phyloP scores from a whole-genome alignment of 106 monocot genomes.

The Allium cepa region DNA sequence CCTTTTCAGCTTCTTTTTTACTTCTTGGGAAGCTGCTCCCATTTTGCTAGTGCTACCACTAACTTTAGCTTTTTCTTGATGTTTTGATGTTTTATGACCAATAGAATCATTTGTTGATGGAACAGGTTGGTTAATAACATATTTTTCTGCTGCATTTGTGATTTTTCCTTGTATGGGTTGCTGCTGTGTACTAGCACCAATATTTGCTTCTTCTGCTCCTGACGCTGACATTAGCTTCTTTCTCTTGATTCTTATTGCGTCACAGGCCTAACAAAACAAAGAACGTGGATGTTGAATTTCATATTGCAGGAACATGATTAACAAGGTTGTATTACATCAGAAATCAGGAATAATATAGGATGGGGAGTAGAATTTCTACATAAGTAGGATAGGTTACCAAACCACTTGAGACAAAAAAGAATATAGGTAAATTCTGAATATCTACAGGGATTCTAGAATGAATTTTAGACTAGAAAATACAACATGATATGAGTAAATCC shows the following conservation, averaged over 20 bases:
- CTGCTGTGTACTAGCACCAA: slow-evolving; percentile 7
- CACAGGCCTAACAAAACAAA: slow-evolving; percentile 28
- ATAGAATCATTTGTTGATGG: slow-evolving; percentile 17
- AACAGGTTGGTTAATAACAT: background rate
- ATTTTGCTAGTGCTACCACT: slow-evolving; percentile 3
- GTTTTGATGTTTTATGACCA: slow-evolving; percentile 2
- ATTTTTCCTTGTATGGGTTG: slow-evolving; percentile 25
- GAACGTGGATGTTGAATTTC: background rate
- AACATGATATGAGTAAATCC: too few relatives aligned
- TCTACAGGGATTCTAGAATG: too few relatives aligned
- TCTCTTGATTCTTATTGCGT: slow-evolving; percentile 69
- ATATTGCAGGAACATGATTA: background rate
- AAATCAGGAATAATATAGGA: background rate
- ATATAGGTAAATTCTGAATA: too few relatives aligned
- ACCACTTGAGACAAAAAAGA: background rate
- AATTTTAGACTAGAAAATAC: too few relatives aligned
- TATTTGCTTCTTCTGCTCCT: slow-evolving; percentile 13
- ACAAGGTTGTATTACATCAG: background rate
- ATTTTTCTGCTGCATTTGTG: slow-evolving; percentile 4
- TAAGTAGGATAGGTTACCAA: background rate
- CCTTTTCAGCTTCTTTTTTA: slow-evolving; percentile 61
- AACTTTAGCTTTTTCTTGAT: slow-evolving; percentile 19
- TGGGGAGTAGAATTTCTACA: background rate
- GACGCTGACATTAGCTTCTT: slow-evolving; percentile 28
- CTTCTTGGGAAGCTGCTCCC: background rate